Evolutionary conservation across 1,284 basidiomycete species (phyloP), one percentile per base, ranked within the genome.

Genomic region (Cutaneotrichosporon cutaneum): DNA sequence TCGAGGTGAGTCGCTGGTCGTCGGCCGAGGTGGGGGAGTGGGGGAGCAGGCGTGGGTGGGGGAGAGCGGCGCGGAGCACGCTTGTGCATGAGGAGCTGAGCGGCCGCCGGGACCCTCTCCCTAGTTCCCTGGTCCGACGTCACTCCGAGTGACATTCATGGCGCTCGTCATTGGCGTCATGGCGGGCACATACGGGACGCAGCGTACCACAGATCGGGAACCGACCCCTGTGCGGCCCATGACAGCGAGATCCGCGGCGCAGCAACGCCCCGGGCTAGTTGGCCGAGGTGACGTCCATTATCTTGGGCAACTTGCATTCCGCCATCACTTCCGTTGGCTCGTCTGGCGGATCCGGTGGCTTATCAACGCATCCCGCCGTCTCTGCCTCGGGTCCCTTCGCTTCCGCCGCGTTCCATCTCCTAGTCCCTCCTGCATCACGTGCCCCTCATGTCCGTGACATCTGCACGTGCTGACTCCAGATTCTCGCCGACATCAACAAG

Each of bases 1-100:
- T 79, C 59, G 74, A 80, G 22, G 79, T 83, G 58, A 68, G 74
- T 72, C 3, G 18, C 18, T 27, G 39, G 16, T 16, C 22, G 45
- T 14, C 9, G 11, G 27, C 9, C 44, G 30, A 47, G 42, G 54
- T 42, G 22, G 11, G 22, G 47, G n/a, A 22, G 44, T 22, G 44
- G 6, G 22, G 44, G 22, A 8, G 44, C 44, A 21, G 21, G 44
- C 14, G 3, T 14, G 36, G n/a, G 44, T 7, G 48, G 3, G 14
- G 45, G 11, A 13, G 26, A 48, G 45, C 45, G 24, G 11, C 13
- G 24, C 4, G 48, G 4, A 9, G 30, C 30, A 30, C 30, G 5
- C 30, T 30, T 30, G n/a, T n/a, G n/a, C n/a, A n/a, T n/a, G n/a
- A n/a, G n/a, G n/a, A n/a, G n/a, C n/a, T n/a, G n/a, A n/a, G n/a